Conservation (phyloP, 176 grass and related monocot genomes). For the Tillandsia fasciculata region DNA sequence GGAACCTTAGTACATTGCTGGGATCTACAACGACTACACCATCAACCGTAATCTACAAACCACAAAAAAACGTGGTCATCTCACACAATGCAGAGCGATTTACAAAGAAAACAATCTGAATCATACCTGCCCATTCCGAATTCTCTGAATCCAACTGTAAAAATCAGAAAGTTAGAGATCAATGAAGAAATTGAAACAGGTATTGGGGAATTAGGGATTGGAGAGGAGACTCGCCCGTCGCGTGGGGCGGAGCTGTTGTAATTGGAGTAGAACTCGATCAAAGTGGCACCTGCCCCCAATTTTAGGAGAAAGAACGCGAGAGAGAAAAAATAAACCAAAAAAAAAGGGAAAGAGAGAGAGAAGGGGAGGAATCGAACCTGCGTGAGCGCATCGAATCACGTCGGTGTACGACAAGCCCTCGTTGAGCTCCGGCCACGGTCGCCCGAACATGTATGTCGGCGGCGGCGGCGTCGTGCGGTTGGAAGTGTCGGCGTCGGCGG, state of each 20-base stretch:
- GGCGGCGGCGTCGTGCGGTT: neutral
- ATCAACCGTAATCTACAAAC: constrained; percentile 60
- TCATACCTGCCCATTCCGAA: constrained; percentile 68
- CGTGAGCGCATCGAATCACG: constrained; percentile 30
- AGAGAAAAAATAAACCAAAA: neutral
- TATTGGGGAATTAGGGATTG: neutral
- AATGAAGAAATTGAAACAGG: neutral
- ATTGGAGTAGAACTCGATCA: constrained; percentile 69
- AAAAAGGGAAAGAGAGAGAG: neutral
- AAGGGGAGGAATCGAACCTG: constrained; percentile 21
- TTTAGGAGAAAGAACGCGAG: neutral
- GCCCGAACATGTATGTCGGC: constrained; percentile 48
- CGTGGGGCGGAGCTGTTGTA: constrained; percentile 82
- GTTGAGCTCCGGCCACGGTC: constrained; percentile 75
- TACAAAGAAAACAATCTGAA: neutral
- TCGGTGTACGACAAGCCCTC: constrained; percentile 72
- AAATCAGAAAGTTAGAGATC: constrained; percentile 11
- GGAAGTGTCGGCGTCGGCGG: neutral
- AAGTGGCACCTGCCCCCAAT: constrained; percentile 19
- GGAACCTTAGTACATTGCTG: constrained; percentile 35
- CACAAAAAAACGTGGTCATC: neutral
- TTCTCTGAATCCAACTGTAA: constrained; percentile 81
- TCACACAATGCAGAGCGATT: neutral
- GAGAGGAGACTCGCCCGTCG: constrained; percentile 35
- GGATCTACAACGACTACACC: constrained; percentile 53